phyloP scores from a whole-genome alignment of 1,139 yeast species.

The Blastobotrys arbuscula region DNA sequence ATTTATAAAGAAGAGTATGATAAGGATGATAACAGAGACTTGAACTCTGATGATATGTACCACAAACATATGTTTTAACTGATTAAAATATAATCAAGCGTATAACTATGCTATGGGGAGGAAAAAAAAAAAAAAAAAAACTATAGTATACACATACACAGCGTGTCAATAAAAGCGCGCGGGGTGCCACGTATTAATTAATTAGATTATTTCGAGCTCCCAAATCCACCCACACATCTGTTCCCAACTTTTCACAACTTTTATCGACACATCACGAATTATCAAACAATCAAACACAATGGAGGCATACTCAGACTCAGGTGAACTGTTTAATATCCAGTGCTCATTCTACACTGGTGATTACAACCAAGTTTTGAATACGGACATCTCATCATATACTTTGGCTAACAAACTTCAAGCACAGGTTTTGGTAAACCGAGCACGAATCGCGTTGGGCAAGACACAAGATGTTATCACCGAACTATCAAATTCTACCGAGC shows the following conservation, averaged over 20 bases:
- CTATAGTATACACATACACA: too few relatives aligned
- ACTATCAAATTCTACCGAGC: slow-evolving; percentile 20
- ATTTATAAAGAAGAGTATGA: too few relatives aligned
- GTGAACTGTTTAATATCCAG: slow-evolving; percentile 35
- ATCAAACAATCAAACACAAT: slow-evolving; percentile 15
- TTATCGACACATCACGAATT: neutral
- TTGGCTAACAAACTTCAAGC: slow-evolving; percentile 28
- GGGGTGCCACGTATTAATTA: too few relatives aligned
- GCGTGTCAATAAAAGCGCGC: too few relatives aligned
- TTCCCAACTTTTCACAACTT: too few relatives aligned
- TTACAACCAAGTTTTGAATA: slow-evolving; percentile 30
- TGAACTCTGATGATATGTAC: slow-evolving; percentile 12
- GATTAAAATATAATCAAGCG: slow-evolving; percentile 12
- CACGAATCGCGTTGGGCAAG: slow-evolving; percentile 34
- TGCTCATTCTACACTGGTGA: slow-evolving; percentile 39
- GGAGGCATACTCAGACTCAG: slow-evolving; percentile 32
- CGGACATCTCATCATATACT: slow-evolving; percentile 25
- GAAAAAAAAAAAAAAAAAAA: too few relatives aligned
- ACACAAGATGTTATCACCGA: slow-evolving; percentile 29
- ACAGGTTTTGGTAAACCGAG: slow-evolving; percentile 32
- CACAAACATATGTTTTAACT: slow-evolving; percentile 13
- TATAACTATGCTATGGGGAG: too few relatives aligned
- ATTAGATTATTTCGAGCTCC: too few relatives aligned
- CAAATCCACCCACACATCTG: too few relatives aligned
- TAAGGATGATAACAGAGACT: slow-evolving; percentile 11